Evolutionary conservation across 108 stramenopile genomes (phyloP).

Genomic region (Nitzschia palea): DNA sequence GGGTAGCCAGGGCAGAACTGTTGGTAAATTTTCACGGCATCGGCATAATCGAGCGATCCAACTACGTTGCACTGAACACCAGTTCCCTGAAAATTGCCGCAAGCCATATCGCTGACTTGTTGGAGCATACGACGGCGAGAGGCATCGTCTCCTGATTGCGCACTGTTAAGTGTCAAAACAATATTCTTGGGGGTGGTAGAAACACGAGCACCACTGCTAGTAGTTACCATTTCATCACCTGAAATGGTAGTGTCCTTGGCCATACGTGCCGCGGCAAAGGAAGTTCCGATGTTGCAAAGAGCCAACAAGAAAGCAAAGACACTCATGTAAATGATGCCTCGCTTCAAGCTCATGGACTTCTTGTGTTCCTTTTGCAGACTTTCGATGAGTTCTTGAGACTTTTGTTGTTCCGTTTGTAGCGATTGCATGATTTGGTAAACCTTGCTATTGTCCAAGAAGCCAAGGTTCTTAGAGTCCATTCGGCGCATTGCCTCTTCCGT

Average conservation of each 20-base stretch:
- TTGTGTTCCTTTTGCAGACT: constrained; percentile 25
- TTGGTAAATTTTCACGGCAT: constrained; percentile 3
- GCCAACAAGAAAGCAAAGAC: constrained; percentile 42
- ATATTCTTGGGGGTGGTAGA: constrained; percentile 23
- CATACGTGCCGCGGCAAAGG: constrained; percentile 52
- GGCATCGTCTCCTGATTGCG: neutral
- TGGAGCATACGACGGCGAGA: constrained; percentile 3
- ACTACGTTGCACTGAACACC: neutral
- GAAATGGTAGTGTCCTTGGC: constrained; percentile 47
- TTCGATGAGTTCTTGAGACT: constrained; percentile 22
- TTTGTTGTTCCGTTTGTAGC: constrained; percentile 14
- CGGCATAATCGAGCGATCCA: neutral
- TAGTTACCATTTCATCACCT: constrained; percentile 15
- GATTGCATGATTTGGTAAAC: constrained; percentile 38
- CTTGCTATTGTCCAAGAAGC: constrained; percentile 46
- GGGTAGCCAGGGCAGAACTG: constrained; percentile 3
- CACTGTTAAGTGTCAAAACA: neutral
- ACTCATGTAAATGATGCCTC: constrained; percentile 23
- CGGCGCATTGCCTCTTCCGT: constrained; percentile 46
- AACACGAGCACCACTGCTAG: constrained; percentile 7
- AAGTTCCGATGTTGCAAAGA: constrained; percentile 49
- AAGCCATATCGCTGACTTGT: neutral
- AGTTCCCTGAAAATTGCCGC: neutral
- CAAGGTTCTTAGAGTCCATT: constrained; percentile 42
- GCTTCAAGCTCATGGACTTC: constrained; percentile 31